Base-by-base conservation (phyloP, 768 basidiomycete species). In the Naganishia antarctica region DNA sequence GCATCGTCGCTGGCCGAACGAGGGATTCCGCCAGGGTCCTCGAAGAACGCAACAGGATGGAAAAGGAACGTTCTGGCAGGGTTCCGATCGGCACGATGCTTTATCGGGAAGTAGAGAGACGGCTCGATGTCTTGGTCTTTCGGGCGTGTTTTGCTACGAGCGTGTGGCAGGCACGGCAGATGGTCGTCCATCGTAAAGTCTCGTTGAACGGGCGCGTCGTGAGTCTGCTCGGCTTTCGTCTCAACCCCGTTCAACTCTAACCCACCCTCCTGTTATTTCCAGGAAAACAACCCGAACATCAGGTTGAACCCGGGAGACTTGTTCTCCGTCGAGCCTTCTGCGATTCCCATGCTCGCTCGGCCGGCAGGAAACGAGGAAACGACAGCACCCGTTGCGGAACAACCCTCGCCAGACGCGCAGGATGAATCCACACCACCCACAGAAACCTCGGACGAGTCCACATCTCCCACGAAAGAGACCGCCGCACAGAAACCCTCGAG, bases 1-100 rank as follows among this genome's bases (percentile, higher is more conserved):
- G 64, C 47, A 70, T 69, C 66, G 72, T 77, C 61, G 81, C 71
- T 58, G 76, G 87, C 69, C 79, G 83, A 66, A 72, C 77, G 47
- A 70, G 80, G 60, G 70, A 78, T 58, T 70, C 71, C 34, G 70
- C 74, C 31, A 26, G 80, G 76, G 70, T 76, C 70, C 48, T 78
- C 76, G 63, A 79, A 80, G 70, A 83, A 80, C 73, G 81, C 80
- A 70, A 78, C 81, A 65, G 80, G 79, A 61, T 79, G 81, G 82
- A 66, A 79, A 80, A 70, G 82, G 83, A 85, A 70, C 79, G 81
- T 66, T 74, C 75, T 67, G 83, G 85, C 69, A 86, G 89, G 70
- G 87, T 91, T 18, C 96, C 96, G 5, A 88, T 98, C 16, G 91
- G 90, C 53, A 91, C 89, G 75, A 83, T 99, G 83, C 93, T 98